Conservation (phyloP, 2,329 filamentous ascomycete species). For the Penicillium sp. region DNA sequence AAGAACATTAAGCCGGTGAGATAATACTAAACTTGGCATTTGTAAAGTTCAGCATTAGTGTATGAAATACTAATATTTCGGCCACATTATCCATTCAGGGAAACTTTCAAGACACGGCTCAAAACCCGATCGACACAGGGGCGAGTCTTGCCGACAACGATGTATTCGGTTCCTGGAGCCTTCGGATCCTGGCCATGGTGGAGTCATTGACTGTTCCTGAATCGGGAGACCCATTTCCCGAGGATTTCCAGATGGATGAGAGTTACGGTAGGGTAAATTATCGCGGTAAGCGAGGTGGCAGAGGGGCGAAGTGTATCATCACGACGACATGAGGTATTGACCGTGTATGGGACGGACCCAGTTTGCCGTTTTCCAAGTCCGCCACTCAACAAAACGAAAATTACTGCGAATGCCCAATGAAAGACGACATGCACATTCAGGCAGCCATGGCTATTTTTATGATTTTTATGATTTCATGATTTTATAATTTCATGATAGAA, state of each 20-base stretch:
- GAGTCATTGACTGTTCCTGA: conserved; percentile 3
- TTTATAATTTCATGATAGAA: background rate
- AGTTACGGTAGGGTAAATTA: background rate
- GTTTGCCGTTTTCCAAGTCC: conserved; percentile 1
- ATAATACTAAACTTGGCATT: background rate
- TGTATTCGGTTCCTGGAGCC: conserved; percentile 10
- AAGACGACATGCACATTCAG: conserved; percentile 10
- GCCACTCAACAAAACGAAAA: background rate
- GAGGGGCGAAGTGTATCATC: background rate
- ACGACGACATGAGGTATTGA: background rate
- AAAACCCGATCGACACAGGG: conserved; percentile 21
- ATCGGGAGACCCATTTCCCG: conserved; percentile 7
- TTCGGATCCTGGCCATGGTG: background rate
- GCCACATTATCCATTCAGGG: background rate
- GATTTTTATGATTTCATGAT: background rate
- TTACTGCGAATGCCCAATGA: conserved; percentile 1
- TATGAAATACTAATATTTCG: background rate
- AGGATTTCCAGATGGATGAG: background rate
- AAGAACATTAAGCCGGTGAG: background rate
- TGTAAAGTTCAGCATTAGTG: background rate
- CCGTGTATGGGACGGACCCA: background rate
- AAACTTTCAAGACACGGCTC: background rate
- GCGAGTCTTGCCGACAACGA: conserved; percentile 14
- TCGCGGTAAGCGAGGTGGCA: background rate
- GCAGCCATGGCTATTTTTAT: conserved; percentile 13